phyloP scores from a whole-genome alignment of 495 filamentous ascomycete species.

The Hypoxylon lienhwacheense region DNA sequence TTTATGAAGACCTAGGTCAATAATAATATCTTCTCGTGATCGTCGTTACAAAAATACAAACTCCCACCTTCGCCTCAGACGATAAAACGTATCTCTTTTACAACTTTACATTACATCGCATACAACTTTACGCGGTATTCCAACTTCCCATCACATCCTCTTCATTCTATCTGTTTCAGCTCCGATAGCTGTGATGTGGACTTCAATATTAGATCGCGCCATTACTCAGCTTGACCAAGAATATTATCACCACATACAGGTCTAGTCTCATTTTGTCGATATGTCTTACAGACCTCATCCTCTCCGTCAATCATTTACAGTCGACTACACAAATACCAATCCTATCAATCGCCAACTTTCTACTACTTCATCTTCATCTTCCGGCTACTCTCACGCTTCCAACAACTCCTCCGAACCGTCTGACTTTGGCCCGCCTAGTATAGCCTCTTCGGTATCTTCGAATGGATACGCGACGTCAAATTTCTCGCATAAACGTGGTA shows the following conservation, averaged over 20 bases:
- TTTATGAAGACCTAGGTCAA: background rate
- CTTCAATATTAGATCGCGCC: conserved; percentile 27
- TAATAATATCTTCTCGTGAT: conserved; percentile 7
- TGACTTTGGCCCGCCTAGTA: conserved; percentile 71
- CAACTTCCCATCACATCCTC: background rate
- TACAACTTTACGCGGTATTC: background rate
- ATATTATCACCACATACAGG: conserved; percentile 22
- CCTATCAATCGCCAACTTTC: conserved; percentile 71
- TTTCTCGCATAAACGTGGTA: conserved; percentile 70
- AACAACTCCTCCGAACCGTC: conserved; percentile 53
- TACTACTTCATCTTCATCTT: conserved; percentile 76
- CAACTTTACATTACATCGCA: conserved; percentile 10
- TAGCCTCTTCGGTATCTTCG: conserved; percentile 75
- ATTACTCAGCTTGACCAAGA: conserved; percentile 35
- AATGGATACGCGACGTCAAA: conserved; percentile 53
- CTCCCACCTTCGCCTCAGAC: too few relatives aligned
- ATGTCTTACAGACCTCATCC: conserved; percentile 59
- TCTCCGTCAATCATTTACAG: conserved; percentile 65
- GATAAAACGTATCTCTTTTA: conserved; percentile 2
- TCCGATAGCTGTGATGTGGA: conserved; percentile 40
- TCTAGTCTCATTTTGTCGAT: conserved; percentile 39
- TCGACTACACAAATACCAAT: conserved; percentile 54
- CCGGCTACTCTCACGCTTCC: conserved; percentile 71
- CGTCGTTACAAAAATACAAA: too few relatives aligned
- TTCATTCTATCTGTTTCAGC: too few relatives aligned